A percentile compares a stretch with the other conserved stretches of the same genome.
phyloP scores from a whole-genome alignment of 495 filamentous ascomycete genomes.

The Aspergillus avenaceus region DNA sequence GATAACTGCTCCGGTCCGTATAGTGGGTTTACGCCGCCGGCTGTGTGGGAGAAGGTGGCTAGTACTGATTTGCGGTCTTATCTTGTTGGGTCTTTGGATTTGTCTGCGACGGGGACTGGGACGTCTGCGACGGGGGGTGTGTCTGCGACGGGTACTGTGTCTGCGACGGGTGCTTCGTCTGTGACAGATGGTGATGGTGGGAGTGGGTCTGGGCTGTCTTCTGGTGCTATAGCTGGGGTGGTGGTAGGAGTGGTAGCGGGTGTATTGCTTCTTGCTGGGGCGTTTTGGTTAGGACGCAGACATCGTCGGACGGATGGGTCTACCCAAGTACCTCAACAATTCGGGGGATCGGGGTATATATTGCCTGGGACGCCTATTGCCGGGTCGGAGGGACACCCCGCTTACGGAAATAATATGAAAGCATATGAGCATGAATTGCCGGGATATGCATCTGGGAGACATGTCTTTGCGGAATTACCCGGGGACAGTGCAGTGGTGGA shows the following conservation, averaged over 20 bases:
- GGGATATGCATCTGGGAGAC: not conserved
- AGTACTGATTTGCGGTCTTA: not conserved
- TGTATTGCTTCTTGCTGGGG: not conserved
- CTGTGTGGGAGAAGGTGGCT: not conserved
- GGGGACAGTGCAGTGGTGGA: not conserved
- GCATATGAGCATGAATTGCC: not conserved
- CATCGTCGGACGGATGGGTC: not conserved
- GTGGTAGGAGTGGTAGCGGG: not conserved
- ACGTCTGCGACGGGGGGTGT: not conserved
- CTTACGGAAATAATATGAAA: not conserved
- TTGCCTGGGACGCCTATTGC: not conserved
- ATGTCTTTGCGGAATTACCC: not conserved
- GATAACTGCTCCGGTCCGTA: constrained; percentile 1
- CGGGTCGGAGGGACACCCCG: not conserved
- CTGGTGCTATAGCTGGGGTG: not conserved
- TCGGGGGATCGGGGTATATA: not conserved
- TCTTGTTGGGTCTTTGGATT: not conserved
- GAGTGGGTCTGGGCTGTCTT: not conserved
- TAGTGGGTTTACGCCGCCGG: not conserved
- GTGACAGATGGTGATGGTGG: not conserved
- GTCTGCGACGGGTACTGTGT: not conserved
- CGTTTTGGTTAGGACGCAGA: not conserved
- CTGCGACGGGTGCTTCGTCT: not conserved
- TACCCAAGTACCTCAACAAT: not conserved
- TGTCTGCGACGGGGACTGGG: not conserved